Percentiles rank a stretch among this genome's conserved stretches.
These are phyloP conservation scores for Leccinum pallidistipes DNA, from an alignment of 1,284 basidiomycete genomes.

Conservation along the genomic window DNA sequence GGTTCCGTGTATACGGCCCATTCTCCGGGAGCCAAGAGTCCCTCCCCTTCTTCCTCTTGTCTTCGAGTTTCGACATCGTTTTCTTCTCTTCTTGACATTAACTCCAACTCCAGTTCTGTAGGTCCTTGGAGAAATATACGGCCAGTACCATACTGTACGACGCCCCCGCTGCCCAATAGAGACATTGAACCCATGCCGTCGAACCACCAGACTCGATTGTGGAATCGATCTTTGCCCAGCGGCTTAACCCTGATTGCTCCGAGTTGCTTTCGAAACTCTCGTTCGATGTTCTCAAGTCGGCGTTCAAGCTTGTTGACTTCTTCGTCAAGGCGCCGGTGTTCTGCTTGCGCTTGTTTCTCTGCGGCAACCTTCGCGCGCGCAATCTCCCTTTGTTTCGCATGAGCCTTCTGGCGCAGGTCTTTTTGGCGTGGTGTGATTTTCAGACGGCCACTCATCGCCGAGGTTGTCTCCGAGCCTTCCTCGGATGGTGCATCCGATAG, in stretches of 20 bases:
- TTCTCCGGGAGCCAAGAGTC: constrained; percentile 70
- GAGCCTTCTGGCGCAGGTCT: constrained; percentile 55
- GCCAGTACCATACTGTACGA: constrained; percentile 84
- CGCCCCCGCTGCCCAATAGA: constrained; percentile 70
- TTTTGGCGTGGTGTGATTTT: constrained; percentile 52
- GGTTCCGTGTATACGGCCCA: constrained; percentile 90
- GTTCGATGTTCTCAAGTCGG: constrained; percentile 84
- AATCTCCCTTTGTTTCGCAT: constrained; percentile 75
- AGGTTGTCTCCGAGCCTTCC: constrained; percentile 49
- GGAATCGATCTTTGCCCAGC: constrained; percentile 89
- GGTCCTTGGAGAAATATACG: constrained; percentile 90
- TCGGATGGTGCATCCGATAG: constrained; percentile 68
- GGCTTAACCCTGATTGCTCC: constrained; percentile 85
- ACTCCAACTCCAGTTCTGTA: constrained; percentile 73
- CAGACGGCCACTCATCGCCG: constrained; percentile 42
- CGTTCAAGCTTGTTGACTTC: constrained; percentile 81
- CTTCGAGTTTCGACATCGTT: constrained; percentile 62
- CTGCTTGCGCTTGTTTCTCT: constrained; percentile 68
- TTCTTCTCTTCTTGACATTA: constrained; percentile 58
- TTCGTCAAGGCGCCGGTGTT: constrained; percentile 82
- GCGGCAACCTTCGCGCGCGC: constrained; percentile 73
- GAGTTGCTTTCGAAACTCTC: constrained; percentile 87
- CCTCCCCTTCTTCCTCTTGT: constrained; percentile 76
- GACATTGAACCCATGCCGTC: constrained; percentile 91
- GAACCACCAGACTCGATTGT: constrained; percentile 97